Evolutionary conservation across 129 eudicot species (phyloP).

Genomic region (Artemisia annua): DNA sequence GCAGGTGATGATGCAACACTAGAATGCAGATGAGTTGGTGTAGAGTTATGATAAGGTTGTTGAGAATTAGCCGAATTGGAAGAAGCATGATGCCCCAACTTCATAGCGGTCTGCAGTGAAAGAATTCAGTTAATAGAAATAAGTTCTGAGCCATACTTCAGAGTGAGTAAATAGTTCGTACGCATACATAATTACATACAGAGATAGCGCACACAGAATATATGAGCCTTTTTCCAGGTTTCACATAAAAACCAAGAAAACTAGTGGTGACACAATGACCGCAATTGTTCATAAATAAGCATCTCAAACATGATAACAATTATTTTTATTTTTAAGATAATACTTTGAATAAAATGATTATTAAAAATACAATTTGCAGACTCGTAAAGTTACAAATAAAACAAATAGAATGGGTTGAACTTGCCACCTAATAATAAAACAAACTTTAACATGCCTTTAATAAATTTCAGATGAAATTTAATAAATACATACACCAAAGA

Average conservation of each 20-base stretch:
- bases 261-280: no score
- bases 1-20: constrained; percentile 44
- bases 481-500: constrained; percentile 59
- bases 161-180: neutral
- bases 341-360: neutral
- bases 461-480: no score
- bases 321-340: neutral
- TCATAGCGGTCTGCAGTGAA: constrained; percentile 62
- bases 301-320: no score
- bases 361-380: neutral
- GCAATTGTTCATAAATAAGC: no score
- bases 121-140: neutral
- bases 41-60: constrained; percentile 37
- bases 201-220: neutral
- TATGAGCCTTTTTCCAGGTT: no score
- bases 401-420: no score
- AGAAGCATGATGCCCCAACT: constrained; percentile 36
- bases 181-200: neutral
- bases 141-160: neutral
- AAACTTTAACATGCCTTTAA: no score
- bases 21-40: constrained; percentile 39
- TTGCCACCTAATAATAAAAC: no score
- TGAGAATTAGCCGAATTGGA: constrained; percentile 38
- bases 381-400: no score
- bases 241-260: no score